phyloP scores from a whole-genome alignment of 768 basidiomycete genomes.

The Vishniacozyma victoriae region DNA sequence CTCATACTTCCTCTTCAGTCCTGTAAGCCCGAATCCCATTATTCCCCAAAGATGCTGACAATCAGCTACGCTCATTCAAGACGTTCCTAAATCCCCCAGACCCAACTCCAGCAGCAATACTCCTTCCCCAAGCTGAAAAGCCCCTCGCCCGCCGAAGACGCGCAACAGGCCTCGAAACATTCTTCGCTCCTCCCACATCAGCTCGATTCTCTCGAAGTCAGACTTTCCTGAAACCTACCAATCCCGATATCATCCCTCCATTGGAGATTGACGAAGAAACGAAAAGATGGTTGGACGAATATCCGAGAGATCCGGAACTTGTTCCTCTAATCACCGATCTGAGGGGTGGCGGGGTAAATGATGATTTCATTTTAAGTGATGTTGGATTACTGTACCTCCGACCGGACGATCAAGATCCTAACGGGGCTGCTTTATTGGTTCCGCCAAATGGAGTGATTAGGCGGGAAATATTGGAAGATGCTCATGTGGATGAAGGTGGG shows the following conservation, averaged over 20 bases:
- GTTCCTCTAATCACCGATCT: slow-evolving; percentile 23
- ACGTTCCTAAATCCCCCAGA: slow-evolving; percentile 27
- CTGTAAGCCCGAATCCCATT: slow-evolving; percentile 4
- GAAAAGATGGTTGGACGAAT: slow-evolving; percentile 28
- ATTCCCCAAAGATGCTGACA: not conserved
- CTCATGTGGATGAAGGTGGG: slow-evolving; percentile 25
- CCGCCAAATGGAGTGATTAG: slow-evolving; percentile 31
- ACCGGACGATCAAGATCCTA: slow-evolving; percentile 4
- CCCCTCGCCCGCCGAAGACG: slow-evolving; percentile 8
- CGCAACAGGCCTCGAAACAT: slow-evolving; percentile 3
- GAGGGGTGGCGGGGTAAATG: slow-evolving; percentile 11
- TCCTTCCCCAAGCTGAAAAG: slow-evolving; percentile 21
- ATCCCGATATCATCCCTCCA: no score
- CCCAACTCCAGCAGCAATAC: slow-evolving; percentile 26
- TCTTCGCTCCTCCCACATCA: slow-evolving; percentile 7
- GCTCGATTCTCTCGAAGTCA: not conserved
- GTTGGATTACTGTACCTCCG: slow-evolving; percentile 37
- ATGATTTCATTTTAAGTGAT: slow-evolving; percentile 36
- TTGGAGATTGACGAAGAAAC: slow-evolving; percentile 33
- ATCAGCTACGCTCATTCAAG: slow-evolving; percentile 3
- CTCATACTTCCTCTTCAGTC: slow-evolving; percentile 8
- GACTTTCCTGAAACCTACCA: no score
- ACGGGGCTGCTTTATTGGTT: slow-evolving; percentile 23
- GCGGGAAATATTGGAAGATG: slow-evolving; percentile 28
- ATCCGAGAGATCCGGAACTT: slow-evolving; percentile 29